A percentile compares a stretch with the other conserved stretches of the same genome.
phyloP scores from a whole-genome alignment of 2,329 filamentous ascomycete species.

The Penicillium concentricum region DNA sequence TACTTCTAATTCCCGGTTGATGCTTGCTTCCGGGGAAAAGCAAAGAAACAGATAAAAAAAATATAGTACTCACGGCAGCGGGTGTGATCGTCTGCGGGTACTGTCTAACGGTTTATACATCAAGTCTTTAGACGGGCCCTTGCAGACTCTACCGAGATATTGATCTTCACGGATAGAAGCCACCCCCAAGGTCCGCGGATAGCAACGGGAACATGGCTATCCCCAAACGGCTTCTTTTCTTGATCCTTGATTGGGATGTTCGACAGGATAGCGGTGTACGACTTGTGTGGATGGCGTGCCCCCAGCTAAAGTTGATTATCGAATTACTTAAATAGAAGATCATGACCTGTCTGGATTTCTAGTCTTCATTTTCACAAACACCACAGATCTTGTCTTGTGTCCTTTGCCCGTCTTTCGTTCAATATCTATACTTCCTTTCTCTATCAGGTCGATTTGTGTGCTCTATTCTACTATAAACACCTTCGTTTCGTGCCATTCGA shows the following conservation, averaged over 20 bases:
- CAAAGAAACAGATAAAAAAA: neutral
- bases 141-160: slow-evolving; percentile 20
- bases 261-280: slow-evolving; percentile 27
- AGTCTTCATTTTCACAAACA: neutral
- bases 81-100: slow-evolving; percentile 13
- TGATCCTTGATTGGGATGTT: slow-evolving; percentile 16
- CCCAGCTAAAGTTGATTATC: neutral
- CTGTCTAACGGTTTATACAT: slow-evolving; percentile 22
- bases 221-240: slow-evolving; percentile 8
- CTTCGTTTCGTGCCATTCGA: neutral
- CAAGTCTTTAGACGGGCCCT: slow-evolving; percentile 25
- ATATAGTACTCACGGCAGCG: neutral
- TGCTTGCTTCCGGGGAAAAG: slow-evolving; percentile 3
- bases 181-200: slow-evolving; percentile 3
- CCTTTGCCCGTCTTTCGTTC: neutral
- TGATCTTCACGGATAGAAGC: slow-evolving; percentile 13
- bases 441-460: neutral
- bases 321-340: slow-evolving; percentile 20
- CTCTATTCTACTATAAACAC: neutral
- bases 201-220: slow-evolving; percentile 6
- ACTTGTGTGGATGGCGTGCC: slow-evolving; percentile 12
- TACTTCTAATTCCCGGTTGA: neutral
- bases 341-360: neutral
- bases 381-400: neutral
- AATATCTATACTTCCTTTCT: neutral